Evolutionary conservation across 306 rosid species (phyloP).

Genomic region (Canavalia ensiformis): DNA sequence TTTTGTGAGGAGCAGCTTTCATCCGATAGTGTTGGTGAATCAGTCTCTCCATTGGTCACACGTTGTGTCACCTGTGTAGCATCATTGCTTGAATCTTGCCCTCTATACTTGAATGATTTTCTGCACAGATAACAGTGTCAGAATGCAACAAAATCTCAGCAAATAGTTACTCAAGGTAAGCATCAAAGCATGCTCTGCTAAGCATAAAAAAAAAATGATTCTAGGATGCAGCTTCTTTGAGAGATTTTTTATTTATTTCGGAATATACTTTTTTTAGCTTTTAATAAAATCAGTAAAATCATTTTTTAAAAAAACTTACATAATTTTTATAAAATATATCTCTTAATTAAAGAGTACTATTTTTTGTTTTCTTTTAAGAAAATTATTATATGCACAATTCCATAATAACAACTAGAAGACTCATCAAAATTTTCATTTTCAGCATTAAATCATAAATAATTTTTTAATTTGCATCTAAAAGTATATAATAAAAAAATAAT

Average conservation of each 20-base stretch:
- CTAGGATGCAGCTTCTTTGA: too few species aligned
- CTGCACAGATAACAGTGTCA: conserved; percentile 40
- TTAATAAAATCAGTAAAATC: too few species aligned
- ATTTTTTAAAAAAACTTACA: too few species aligned
- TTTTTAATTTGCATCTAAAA: too few species aligned
- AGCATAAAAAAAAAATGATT: background rate
- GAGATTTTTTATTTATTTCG: too few species aligned
- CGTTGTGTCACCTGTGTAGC: conserved; percentile 14
- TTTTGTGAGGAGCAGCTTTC: conserved; percentile 27
- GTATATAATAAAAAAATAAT: too few species aligned
- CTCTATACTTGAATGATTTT: conserved; percentile 22
- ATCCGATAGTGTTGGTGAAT: conserved; percentile 39
- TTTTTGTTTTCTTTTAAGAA: too few species aligned
- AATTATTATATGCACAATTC: background rate
- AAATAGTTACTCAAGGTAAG: background rate
- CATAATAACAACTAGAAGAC: background rate
- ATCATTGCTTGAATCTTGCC: conserved; percentile 33
- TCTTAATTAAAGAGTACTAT: too few species aligned
- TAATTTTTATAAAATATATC: too few species aligned
- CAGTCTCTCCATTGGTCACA: conserved; percentile 35
- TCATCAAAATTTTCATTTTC: background rate
- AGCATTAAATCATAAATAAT: background rate
- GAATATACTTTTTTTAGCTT: too few species aligned
- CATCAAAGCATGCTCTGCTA: background rate
- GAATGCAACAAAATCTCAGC: background rate